Conservation (phyloP, 441 rosid species). For the Euphorbia neoarborescens region DNA sequence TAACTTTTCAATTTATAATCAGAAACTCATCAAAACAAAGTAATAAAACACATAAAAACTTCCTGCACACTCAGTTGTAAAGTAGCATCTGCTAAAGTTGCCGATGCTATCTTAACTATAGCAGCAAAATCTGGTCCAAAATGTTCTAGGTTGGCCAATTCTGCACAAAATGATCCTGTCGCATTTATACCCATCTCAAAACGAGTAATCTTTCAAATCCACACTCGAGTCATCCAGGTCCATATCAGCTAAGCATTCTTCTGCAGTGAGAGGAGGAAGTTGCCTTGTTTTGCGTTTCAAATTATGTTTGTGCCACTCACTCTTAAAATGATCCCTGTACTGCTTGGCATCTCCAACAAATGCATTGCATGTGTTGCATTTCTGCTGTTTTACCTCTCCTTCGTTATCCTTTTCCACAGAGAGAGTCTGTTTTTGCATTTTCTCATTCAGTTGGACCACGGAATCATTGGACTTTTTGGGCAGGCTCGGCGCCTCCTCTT, state of each 20-base stretch:
- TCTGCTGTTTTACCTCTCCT: constrained; percentile 53
- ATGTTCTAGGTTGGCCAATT: background rate
- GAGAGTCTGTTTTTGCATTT: constrained; percentile 50
- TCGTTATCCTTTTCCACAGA: constrained; percentile 31
- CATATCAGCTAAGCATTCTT: constrained; percentile 65
- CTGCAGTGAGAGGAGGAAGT: constrained; percentile 66
- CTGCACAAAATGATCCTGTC: background rate
- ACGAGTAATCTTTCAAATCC: constrained; percentile 83
- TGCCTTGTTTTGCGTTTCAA: constrained; percentile 70
- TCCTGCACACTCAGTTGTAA: background rate
- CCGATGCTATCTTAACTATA: background rate
- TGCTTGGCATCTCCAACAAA: constrained; percentile 62
- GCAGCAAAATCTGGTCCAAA: constrained; percentile 4
- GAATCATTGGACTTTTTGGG: constrained; percentile 31
- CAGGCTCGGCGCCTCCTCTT: constrained; percentile 37
- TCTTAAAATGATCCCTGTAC: constrained; percentile 84
- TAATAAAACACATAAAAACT: background rate
- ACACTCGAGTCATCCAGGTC: constrained; percentile 53
- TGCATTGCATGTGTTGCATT: constrained; percentile 78
- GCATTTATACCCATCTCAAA: constrained; percentile 31
- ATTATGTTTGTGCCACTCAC: constrained; percentile 94
- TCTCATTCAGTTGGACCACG: constrained; percentile 45
- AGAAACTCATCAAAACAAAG: background rate
- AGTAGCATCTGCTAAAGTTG: background rate
- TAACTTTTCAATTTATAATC: background rate